A percentile compares a stretch with the other conserved stretches of the same genome.
These are phyloP conservation scores for Sphenostylis stenocarpa DNA, from an alignment of 306 rosid genomes.

Conservation along the genomic window DNA sequence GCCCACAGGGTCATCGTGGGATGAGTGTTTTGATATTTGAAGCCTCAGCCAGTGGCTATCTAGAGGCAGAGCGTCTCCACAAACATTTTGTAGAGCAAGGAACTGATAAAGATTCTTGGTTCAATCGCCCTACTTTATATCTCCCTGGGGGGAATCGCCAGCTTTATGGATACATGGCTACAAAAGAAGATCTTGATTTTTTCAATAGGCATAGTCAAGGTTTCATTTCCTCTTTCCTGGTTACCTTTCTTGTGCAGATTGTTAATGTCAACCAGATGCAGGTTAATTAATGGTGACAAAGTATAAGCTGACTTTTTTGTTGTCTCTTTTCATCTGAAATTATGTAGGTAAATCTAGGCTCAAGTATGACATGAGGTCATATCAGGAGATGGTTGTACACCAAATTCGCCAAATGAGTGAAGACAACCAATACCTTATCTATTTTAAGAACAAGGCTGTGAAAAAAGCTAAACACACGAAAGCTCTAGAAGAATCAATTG, in stretches of 20 bases:
- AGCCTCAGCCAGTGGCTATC: conserved; percentile 74
- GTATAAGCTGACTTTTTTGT: neutral
- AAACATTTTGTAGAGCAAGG: conserved; percentile 71
- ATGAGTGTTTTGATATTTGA: conserved; percentile 83
- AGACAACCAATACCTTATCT: conserved; percentile 64
- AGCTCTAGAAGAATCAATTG: conserved; percentile 55
- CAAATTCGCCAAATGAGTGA: conserved; percentile 81
- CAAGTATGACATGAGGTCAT: conserved; percentile 70
- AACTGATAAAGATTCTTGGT: conserved; percentile 71
- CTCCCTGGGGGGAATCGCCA: conserved; percentile 71
- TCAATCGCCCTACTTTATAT: conserved; percentile 40
- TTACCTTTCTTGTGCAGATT: conserved; percentile 14
- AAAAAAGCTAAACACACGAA: conserved; percentile 40
- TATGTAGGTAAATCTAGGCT: conserved; percentile 64
- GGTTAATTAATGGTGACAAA: neutral
- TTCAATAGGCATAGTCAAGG: conserved; percentile 81
- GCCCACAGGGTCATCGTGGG: conserved; percentile 93
- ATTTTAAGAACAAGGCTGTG: conserved; percentile 50
- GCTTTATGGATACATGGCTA: conserved; percentile 74
- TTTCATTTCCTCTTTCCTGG: conserved; percentile 32
- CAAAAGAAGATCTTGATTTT: conserved; percentile 65
- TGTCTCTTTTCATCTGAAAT: conserved; percentile 8
- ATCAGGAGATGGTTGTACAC: conserved; percentile 74
- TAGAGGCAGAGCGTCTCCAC: conserved; percentile 82
- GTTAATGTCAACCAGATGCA: neutral